phyloP scores from a whole-genome alignment of 495 filamentous ascomycete species.

The Neurospora tetraspora region DNA sequence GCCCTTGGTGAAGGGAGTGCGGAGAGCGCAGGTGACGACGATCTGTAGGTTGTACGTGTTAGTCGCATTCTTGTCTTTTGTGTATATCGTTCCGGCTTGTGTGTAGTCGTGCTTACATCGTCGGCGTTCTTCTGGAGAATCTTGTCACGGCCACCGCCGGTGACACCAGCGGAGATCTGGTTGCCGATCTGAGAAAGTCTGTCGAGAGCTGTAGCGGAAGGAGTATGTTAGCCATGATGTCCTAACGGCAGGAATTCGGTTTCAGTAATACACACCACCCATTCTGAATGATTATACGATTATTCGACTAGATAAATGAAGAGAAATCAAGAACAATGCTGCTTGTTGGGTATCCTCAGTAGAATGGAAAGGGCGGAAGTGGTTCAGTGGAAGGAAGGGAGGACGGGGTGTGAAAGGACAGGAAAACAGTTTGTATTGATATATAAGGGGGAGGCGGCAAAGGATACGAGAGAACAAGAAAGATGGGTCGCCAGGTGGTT shows the following conservation, averaged over 20 bases:
- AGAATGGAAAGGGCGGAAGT: not conserved
- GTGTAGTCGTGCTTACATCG: slow-evolving; percentile 31
- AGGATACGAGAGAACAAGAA: not conserved
- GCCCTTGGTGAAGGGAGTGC: slow-evolving; percentile 84
- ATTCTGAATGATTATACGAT: slow-evolving; percentile 13
- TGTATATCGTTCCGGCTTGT: not conserved
- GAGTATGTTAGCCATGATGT: slow-evolving; percentile 3
- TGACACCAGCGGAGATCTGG: slow-evolving; percentile 31
- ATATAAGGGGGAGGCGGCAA: not conserved
- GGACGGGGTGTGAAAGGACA: not conserved
- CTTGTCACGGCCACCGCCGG: slow-evolving; percentile 32
- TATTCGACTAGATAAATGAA: not conserved
- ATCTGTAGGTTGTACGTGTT: slow-evolving; percentile 38
- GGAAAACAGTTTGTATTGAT: not conserved
- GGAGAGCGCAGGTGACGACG: slow-evolving; percentile 86
- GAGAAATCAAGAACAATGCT: not conserved
- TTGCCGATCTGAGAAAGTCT: slow-evolving; percentile 35
- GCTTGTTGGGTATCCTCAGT: not conserved
- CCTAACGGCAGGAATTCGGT: not conserved
- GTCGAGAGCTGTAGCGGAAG: slow-evolving; percentile 26
- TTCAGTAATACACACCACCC: slow-evolving; percentile 18
- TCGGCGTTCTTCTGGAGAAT: slow-evolving; percentile 41
- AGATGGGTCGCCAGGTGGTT: not conserved
- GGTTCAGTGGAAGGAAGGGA: not conserved
- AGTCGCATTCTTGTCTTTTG: not conserved